phyloP scores from a whole-genome alignment of 176 grass and related monocot species.

The Ensete ventricosum region DNA sequence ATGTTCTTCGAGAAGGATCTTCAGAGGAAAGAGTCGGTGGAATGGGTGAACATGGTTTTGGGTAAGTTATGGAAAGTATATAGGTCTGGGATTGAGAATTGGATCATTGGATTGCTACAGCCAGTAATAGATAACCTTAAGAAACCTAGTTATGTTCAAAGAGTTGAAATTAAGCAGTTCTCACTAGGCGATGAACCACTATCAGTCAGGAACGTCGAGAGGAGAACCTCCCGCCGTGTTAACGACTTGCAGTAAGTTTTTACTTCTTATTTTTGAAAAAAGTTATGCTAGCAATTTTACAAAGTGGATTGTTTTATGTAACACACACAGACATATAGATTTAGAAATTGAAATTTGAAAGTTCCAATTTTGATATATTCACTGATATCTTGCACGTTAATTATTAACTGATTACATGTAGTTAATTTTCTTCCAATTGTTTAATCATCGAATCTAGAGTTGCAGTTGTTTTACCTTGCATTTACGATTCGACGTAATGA shows the following conservation, averaged over 20 bases:
- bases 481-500: too few relatives aligned
- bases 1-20: conserved; percentile 92
- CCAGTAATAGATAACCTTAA: conserved; percentile 79
- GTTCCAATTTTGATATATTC: background rate
- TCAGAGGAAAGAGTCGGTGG: conserved; percentile 95
- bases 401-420: too few relatives aligned
- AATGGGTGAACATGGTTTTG: conserved; percentile 99
- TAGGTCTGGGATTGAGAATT: conserved; percentile 75
- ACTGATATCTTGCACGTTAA: background rate
- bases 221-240: conserved; percentile 58
- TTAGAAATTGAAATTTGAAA: background rate
- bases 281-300: background rate
- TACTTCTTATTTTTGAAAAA: background rate
- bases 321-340: background rate
- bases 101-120: conserved; percentile 86
- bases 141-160: conserved; percentile 85
- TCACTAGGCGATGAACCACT: conserved; percentile 85
- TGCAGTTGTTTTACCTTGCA: too few relatives aligned
- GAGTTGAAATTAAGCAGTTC: conserved; percentile 94
- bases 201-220: conserved; percentile 83
- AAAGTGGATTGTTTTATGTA: background rate
- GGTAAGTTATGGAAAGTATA: conserved; percentile 98
- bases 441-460: too few relatives aligned
- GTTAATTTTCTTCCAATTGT: too few relatives aligned
- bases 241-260: conserved; percentile 86